These are phyloP conservation scores for Beauveria medogensis DNA, from an alignment of 2,329 filamentous ascomycete genomes.

Conservation along the genomic window DNA sequence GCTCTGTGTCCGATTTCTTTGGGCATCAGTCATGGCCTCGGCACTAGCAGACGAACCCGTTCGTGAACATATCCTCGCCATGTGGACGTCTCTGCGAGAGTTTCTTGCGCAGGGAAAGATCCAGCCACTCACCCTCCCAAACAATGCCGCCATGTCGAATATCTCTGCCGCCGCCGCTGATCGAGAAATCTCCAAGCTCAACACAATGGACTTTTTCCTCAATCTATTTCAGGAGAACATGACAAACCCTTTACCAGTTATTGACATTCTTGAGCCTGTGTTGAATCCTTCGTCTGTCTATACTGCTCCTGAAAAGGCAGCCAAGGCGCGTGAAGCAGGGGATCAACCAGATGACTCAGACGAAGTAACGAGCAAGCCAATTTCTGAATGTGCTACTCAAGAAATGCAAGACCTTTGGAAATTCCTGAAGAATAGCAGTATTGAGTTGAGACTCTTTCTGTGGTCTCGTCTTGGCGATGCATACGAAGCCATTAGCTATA, in stretches of 20 bases:
- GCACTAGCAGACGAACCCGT: conserved; percentile 45
- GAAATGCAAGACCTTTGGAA: conserved; percentile 71
- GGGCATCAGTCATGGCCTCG: conserved; percentile 47
- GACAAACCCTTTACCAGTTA: conserved; percentile 73
- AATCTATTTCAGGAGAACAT: conserved; percentile 79
- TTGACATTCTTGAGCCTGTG: conserved; percentile 87
- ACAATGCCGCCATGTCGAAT: conserved; percentile 83
- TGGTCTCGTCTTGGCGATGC: conserved; percentile 90
- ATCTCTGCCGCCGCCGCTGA: conserved; percentile 78
- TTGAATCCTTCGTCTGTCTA: conserved; percentile 62
- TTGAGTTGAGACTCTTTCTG: conserved; percentile 74
- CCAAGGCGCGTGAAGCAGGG: conserved; percentile 4
- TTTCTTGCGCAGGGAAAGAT: conserved; percentile 34
- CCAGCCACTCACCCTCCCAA: conserved; percentile 55
- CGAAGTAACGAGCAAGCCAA: conserved; percentile 26
- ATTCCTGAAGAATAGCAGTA: conserved; percentile 73
- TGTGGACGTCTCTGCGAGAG: conserved; percentile 51
- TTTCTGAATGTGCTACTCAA: conserved; percentile 45
- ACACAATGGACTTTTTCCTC: conserved; percentile 93
- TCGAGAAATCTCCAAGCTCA: conserved; percentile 83
- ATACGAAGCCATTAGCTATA: conserved; percentile 76
- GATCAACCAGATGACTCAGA: conserved; percentile 10
- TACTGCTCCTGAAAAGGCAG: conserved; percentile 12
- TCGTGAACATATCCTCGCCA: conserved; percentile 47
- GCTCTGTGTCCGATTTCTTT: conserved; percentile 46